Base-by-base conservation (phyloP, 2,329 filamentous ascomycete species). In the Shiraia sp. region DNA sequence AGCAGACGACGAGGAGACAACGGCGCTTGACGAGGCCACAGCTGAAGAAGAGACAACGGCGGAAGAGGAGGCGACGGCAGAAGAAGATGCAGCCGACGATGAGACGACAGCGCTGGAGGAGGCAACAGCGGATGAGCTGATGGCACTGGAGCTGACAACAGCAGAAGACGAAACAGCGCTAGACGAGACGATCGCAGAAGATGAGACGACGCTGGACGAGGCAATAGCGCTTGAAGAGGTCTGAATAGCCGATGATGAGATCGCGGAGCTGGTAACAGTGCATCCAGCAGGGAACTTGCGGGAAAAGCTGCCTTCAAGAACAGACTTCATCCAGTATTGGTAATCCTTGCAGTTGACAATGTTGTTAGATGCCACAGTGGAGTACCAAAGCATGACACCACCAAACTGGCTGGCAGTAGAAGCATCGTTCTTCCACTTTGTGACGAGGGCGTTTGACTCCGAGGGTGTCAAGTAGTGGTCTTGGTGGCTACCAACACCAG, bases 371-470 rank as follows among this genome's bases (percentile, higher is more conserved):
- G 73, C 73, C 9, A 70, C 69, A 1, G 75, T 78, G 4, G 78
- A 76, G 37, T 82, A 79, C 77, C 78, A 83, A 4, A 83, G 59
- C 79, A 82, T 83, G 28, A 81, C 69, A 65, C 81, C 81, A 28
- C 79, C 80, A 49, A 83, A 83, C 2, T 62, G 65, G 15, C 6
- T 8, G 14, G n/a, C n/a, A 19, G 66, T 41, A 1, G 69, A 62
- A 45, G 71, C 68, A 15, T 67, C 57, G 12, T 23, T 30, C 30
- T 49, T 32, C 49, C 61, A 60, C 25, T 57, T 57, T 46, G 70
- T 71, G 16, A 81, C 63, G 37, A 82, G 50, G 2, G 57, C 53
- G 38, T 73, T 61, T 2, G 74, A 77, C 44, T 81, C 72, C 1
- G 53, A 42, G 0, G 75, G 75, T 1, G 57, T 61, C 12, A 83